Evolutionary conservation across 1,139 yeast genomes (phyloP), one percentile per base, ranked within the genome.

Genomic region (Saccharomyces pastorianus): DNA sequence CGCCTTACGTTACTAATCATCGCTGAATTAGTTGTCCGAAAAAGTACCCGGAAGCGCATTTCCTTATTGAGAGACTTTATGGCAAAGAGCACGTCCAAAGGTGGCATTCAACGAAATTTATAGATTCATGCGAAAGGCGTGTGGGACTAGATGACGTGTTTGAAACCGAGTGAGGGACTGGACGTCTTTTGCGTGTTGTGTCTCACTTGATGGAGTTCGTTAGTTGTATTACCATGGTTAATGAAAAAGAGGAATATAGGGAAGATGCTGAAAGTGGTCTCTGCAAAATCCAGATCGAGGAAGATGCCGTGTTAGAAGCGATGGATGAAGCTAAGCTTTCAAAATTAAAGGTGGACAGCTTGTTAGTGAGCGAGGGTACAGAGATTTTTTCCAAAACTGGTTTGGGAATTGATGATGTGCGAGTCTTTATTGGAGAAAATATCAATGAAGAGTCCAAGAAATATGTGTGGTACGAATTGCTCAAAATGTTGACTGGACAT

Each of bases 361-460:
- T 58, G 6, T 47, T 55, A 1, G 53, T 60, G 8, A 61, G 65
- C 51, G 67, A 64, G 25, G 67, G 67, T 5, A 56, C 59, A 6
- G 62, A 55, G 7, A 58, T 64, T 2, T 56, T 56, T 25, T 42
- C 34, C 7, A 47, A 44, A 23, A 46, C 38, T 1, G 14, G 48
- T 2, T 25, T 59, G 6, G 46, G 13, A 6, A 46, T 55, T 11
- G 13, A 31, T 2, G 50, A 54, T 32, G 6, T 63, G 42, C 50
- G 47, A 26, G 46, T 57, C 7, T 63, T 56, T 47, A 50, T 51
- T 8, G 53, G 48, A 41, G 51, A 51, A 0, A 48, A 47, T 5
- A 34, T 47, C 6, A 32, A 50, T n/a, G 50, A 49, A 48, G 23
- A n/a, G 7, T n/a, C 50, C 8, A 34, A 51, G 46, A 3, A 32